These are phyloP conservation scores for Biancaea sappan DNA, from an alignment of 306 rosid species.

Conservation along the genomic window DNA sequence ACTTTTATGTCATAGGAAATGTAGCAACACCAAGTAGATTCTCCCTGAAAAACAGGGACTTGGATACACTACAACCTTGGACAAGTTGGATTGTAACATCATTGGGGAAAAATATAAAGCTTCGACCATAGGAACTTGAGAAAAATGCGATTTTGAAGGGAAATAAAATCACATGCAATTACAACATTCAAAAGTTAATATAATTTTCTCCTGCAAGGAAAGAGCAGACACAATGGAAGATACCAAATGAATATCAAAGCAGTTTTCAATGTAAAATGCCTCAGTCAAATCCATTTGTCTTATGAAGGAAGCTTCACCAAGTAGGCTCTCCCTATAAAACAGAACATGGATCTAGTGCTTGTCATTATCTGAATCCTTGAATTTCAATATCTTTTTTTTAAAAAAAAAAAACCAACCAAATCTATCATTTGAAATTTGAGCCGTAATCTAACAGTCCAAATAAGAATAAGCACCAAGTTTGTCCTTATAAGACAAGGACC, in stretches of 20 bases:
- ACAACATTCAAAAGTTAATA: background rate
- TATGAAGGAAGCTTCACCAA: constrained; percentile 60
- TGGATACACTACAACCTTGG: constrained; percentile 40
- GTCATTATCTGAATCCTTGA: no score
- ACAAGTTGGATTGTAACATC: constrained; percentile 64
- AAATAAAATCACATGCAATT: background rate
- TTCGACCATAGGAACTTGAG: background rate
- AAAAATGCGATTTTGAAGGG: background rate
- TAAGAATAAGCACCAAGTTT: no score
- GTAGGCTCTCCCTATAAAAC: constrained; percentile 73
- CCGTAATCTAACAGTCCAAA: no score
- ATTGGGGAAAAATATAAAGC: background rate
- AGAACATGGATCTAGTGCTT: no score
- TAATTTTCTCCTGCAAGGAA: no score
- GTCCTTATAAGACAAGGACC: no score
- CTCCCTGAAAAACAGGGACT: constrained; percentile 47
- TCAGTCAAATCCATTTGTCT: constrained; percentile 51
- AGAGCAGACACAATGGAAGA: background rate
- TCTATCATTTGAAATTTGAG: no score
- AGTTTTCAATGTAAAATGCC: background rate
- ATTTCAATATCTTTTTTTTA: no score
- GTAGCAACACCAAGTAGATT: constrained; percentile 54
- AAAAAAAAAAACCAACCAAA: no score
- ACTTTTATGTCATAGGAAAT: constrained; percentile 41
- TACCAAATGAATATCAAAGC: no score